These are phyloP conservation scores for Abrus precatorius DNA, from an alignment of 306 rosid genomes.

Conservation along the genomic window DNA sequence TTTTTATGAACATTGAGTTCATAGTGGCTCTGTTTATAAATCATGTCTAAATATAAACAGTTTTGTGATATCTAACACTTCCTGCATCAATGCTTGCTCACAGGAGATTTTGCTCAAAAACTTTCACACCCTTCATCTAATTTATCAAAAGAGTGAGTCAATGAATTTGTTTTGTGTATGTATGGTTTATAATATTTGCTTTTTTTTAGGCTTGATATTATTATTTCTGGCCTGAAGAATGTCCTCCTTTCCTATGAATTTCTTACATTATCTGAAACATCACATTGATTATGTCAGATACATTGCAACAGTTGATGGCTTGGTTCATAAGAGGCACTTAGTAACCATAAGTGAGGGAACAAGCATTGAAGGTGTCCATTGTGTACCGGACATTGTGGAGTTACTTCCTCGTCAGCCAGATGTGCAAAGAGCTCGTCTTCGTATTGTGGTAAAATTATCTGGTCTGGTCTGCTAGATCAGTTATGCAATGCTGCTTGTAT, in stretches of 20 bases:
- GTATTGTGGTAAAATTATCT: conserved; percentile 74
- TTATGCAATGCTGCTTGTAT: conserved; percentile 35
- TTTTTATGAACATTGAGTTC: conserved; percentile 20
- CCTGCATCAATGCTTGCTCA: conserved; percentile 43
- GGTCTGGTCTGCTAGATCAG: conserved; percentile 31
- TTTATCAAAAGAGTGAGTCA: conserved; percentile 86
- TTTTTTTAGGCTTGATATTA: conserved; percentile 1
- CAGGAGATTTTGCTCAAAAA: conserved; percentile 85
- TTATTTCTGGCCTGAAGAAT: conserved; percentile 38
- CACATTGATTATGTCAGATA: conserved; percentile 65
- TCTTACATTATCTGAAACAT: conserved; percentile 38
- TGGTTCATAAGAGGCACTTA: conserved; percentile 79
- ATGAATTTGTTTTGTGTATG: conserved; percentile 18
- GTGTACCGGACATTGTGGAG: conserved; percentile 86
- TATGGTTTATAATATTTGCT: neutral
- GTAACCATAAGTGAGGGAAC: conserved; percentile 80
- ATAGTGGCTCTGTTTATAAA: conserved; percentile 22
- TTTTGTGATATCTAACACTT: conserved; percentile 39
- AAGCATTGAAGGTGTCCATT: conserved; percentile 75
- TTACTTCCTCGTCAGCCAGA: conserved; percentile 79
- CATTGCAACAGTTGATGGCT: conserved; percentile 83
- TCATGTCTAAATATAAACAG: neutral
- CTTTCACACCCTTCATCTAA: conserved; percentile 92
- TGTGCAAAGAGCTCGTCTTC: conserved; percentile 75
- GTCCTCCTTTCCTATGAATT: conserved; percentile 23